Base-by-base conservation (phyloP, 2,329 filamentous ascomycete genomes). In the Cladosporium phlei region DNA sequence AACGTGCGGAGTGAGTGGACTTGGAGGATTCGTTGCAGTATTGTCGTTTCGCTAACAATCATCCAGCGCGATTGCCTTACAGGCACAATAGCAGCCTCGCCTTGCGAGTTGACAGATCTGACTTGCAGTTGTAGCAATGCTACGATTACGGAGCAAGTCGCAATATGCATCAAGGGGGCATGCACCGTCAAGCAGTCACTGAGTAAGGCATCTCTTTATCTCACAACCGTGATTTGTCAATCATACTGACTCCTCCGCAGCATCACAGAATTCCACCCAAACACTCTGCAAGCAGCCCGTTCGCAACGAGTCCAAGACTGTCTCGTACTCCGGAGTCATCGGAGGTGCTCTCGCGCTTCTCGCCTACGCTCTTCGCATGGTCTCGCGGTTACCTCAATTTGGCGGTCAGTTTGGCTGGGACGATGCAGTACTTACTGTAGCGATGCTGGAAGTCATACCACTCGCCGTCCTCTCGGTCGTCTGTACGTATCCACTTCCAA, bases 111-210 rank as follows among this genome's bases (percentile, higher is more conserved):
- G 17, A 51, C 50, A 3, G 54, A 58, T 14, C 33, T 55, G 12
- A 46, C 47, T 5, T 58, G 55, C 44, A 49, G 49, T 14, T 53
- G 52, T 29, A 50, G 49, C 30, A 52, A 53, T n/a, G 34, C 37
- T 21, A 45, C 49, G 2, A 37, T 53, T 5, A 48, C 50, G 5
- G 32, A 28, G 3, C 30, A 49, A 14, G 35, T 51, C 25, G 45
- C 37, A 14, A 20, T 51, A 3, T 53, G 51, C 20, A 46, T 54
- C 2, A 29, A 39, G 3, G 28, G 38, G 27, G 16, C 32, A 8
- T 53, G 49, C 25, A 47, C 38, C 2, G 28, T 39, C 5, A 46
- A 40, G 5, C 16, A 48, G 17, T 29, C 32, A 2, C 39, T 51
- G 4, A 22, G 49, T 45, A 22, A 45, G 32, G 28, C 3, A 14